Percentiles rank a stretch among this genome's conserved stretches.
Evolutionary conservation across 1,284 basidiomycete genomes (phyloP).

Genomic region (Marasmius sp.): DNA sequence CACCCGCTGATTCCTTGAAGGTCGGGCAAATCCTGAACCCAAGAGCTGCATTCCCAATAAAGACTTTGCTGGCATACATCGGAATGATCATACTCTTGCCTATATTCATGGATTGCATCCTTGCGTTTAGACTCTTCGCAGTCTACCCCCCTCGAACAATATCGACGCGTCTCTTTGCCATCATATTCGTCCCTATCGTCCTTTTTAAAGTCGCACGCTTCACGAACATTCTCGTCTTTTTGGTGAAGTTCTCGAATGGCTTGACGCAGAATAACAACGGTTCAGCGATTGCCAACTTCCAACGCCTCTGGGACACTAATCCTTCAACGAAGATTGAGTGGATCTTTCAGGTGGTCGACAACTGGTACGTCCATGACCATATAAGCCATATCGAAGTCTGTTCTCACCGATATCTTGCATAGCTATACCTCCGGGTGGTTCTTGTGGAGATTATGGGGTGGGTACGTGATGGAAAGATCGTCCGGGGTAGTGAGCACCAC

Average conservation of each 20-base stretch:
- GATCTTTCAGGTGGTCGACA: neutral
- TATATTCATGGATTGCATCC: neutral
- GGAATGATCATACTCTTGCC: neutral
- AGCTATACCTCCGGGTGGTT: neutral
- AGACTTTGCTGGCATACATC: neutral
- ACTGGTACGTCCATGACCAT: neutral
- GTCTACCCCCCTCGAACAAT: neutral
- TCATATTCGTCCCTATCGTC: neutral
- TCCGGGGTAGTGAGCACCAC: neutral
- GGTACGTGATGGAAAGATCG: neutral
- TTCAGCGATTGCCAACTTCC: neutral
- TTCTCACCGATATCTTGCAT: neutral
- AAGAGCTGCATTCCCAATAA: neutral
- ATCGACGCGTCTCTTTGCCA: neutral
- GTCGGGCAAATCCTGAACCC: neutral
- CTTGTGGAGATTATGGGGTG: neutral
- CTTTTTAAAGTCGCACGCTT: neutral
- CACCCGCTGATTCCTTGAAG: neutral
- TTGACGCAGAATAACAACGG: neutral
- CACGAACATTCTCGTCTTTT: neutral
- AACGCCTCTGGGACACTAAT: neutral
- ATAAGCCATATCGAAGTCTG: neutral
- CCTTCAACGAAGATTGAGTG: neutral
- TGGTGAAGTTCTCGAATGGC: neutral
- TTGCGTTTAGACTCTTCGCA: neutral